phyloP scores from a whole-genome alignment of 1,284 basidiomycete species.

The Sporisorium exsertum region DNA sequence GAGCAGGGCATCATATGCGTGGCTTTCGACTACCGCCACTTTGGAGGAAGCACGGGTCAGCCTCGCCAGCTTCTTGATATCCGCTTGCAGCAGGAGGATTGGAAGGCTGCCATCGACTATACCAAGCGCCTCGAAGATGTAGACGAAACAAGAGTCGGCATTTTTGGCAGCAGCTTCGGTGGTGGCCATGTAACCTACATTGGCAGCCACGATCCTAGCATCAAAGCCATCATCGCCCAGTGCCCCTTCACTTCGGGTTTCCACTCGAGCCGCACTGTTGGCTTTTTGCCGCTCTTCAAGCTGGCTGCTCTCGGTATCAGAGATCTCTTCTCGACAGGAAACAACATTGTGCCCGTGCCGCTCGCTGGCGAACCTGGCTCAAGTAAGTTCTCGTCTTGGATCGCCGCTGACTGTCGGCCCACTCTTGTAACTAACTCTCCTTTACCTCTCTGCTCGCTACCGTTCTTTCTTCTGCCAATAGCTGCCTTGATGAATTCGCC shows the following conservation, averaged over 20 bases:
- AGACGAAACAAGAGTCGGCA: constrained; percentile 43
- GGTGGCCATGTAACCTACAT: constrained; percentile 58
- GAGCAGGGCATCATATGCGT: constrained; percentile 47
- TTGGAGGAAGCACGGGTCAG: constrained; percentile 36
- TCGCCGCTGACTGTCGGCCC: not conserved
- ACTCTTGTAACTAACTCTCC: not conserved
- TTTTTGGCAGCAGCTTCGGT: constrained; percentile 60
- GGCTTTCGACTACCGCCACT: constrained; percentile 58
- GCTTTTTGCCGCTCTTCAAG: constrained; percentile 27
- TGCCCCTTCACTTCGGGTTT: constrained; percentile 62
- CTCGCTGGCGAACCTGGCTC: constrained; percentile 46
- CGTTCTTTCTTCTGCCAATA: not conserved
- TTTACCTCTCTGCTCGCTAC: not conserved
- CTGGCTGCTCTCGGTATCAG: constrained; percentile 20
- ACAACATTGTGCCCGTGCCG: constrained; percentile 32
- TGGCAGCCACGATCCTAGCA: constrained; percentile 38
- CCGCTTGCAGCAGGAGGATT: constrained; percentile 52
- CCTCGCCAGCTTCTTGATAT: constrained; percentile 55
- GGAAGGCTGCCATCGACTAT: constrained; percentile 47
- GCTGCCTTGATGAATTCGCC: constrained; percentile 55
- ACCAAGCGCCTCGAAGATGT: constrained; percentile 29
- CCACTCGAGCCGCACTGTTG: constrained; percentile 25
- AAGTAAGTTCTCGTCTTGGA: constrained; percentile 28
- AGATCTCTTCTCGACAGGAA: constrained; percentile 44
- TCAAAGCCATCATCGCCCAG: constrained; percentile 55